Evolutionary conservation across 2,329 filamentous ascomycete species (phyloP).

Genomic region (Aspergillus cejpii): DNA sequence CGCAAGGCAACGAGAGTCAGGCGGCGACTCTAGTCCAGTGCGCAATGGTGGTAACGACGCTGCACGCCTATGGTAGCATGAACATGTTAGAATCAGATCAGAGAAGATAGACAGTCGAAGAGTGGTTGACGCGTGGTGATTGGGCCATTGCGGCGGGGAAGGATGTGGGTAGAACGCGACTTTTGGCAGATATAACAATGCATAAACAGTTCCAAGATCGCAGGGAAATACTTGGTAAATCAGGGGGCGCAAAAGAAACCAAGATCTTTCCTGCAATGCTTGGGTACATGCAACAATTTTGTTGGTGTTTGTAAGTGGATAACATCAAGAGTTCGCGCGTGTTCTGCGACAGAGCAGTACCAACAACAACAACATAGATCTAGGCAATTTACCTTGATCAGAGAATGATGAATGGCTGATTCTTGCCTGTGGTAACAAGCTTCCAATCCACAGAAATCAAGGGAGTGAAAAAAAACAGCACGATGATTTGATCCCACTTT

Average conservation of each 20-base stretch:
- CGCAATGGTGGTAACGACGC: slow-evolving; percentile 2
- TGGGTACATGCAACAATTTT: slow-evolving; percentile 4
- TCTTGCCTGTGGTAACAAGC: background rate
- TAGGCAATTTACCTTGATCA: slow-evolving; percentile 11
- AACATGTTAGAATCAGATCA: slow-evolving; percentile 12
- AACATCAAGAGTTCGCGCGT: slow-evolving; percentile 11
- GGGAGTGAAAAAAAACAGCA: slow-evolving; percentile 7
- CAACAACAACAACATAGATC: slow-evolving; percentile 11
- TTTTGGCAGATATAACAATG: slow-evolving; percentile 11
- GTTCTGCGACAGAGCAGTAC: slow-evolving; percentile 12
- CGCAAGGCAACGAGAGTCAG: slow-evolving; percentile 9
- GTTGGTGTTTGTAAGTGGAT: slow-evolving; percentile 2
- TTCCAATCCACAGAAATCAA: slow-evolving; percentile 16
- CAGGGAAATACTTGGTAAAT: background rate
- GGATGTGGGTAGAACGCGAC: slow-evolving; percentile 15
- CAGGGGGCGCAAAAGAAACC: background rate
- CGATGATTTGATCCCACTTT: slow-evolving; percentile 14
- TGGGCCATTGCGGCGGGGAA: slow-evolving; percentile 12
- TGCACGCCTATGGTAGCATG: slow-evolving; percentile 8
- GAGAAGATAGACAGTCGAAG: slow-evolving; percentile 2
- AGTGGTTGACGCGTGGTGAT: slow-evolving; percentile 23
- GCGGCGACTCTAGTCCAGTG: background rate
- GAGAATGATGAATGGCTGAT: slow-evolving; percentile 5
- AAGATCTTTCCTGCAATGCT: slow-evolving; percentile 1
- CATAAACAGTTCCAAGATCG: slow-evolving; percentile 6